Evolutionary conservation across 148 eudicot species (phyloP).

Genomic region (Chenopodium suecicum): DNA sequence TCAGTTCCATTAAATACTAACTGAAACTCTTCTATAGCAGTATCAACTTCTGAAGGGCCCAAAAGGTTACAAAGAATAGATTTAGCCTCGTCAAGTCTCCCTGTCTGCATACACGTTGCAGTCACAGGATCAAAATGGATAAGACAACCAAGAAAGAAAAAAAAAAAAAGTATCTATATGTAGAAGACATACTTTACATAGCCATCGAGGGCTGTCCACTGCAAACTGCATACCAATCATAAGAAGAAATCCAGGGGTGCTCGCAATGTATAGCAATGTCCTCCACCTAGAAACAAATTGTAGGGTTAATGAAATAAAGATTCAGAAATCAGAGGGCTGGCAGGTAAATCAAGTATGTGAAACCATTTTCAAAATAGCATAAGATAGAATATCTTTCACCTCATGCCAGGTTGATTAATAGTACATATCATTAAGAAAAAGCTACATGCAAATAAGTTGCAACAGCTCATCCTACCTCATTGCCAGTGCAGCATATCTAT

Average conservation of each 20-base stretch:
- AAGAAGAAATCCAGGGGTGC: constrained; percentile 66
- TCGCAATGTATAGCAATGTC: constrained; percentile 65
- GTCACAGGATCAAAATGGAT: neutral
- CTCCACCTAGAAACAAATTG: constrained; percentile 63
- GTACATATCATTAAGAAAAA: neutral
- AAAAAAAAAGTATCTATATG: neutral
- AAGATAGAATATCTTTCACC: neutral
- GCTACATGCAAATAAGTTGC: neutral
- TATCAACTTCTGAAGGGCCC: constrained; percentile 70
- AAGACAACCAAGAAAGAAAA: neutral
- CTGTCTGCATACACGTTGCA: constrained; percentile 40
- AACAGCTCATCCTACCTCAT: neutral
- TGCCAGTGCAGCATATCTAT: neutral
- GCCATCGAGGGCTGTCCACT: constrained; percentile 86
- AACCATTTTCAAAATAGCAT: neutral
- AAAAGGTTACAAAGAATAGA: constrained; percentile 49
- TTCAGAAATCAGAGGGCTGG: neutral
- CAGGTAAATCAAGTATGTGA: neutral
- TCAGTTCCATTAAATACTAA: constrained; percentile 46
- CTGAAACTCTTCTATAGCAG: constrained; percentile 66
- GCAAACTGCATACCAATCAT: constrained; percentile 72
- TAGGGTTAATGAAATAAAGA: neutral
- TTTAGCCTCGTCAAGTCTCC: constrained; percentile 64
- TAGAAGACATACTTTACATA: constrained; percentile 58
- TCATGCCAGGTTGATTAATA: neutral